Evolutionary conservation across 2,329 filamentous ascomycete genomes (phyloP).

Genomic region (Trichoderma guizhouense): DNA sequence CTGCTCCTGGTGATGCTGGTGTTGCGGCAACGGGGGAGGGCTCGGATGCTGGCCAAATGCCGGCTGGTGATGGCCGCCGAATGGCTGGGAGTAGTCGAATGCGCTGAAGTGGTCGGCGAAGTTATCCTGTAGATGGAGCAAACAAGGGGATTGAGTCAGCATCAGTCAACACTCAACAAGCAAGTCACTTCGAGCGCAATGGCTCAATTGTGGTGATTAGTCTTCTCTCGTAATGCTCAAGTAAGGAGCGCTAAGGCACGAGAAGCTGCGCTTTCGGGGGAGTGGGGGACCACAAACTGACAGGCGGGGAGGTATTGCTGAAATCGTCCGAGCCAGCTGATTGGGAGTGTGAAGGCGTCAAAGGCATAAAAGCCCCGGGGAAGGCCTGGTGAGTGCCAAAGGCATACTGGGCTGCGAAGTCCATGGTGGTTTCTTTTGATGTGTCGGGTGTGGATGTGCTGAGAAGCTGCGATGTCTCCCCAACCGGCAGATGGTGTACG

Average conservation of each 20-base stretch:
- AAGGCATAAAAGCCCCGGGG: slow-evolving; percentile 49
- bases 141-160: slow-evolving; percentile 4
- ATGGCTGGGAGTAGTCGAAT: slow-evolving; percentile 43
- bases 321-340: slow-evolving; percentile 55
- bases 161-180: background rate
- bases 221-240: slow-evolving; percentile 33
- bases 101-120: slow-evolving; percentile 47
- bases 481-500: background rate
- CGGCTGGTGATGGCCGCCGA: slow-evolving; percentile 36
- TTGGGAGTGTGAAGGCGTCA: slow-evolving; percentile 55
- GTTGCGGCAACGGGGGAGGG: background rate
- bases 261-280: slow-evolving; percentile 20
- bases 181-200: background rate
- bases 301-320: slow-evolving; percentile 52
- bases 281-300: slow-evolving; percentile 39
- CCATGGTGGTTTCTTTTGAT: slow-evolving; percentile 37
- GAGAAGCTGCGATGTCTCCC: background rate
- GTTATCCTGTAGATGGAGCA: slow-evolving; percentile 42
- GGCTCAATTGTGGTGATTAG: slow-evolving; percentile 9
- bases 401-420: slow-evolving; percentile 48
- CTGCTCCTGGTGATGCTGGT: slow-evolving; percentile 23
- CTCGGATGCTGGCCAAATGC: slow-evolving; percentile 28
- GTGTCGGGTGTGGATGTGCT: background rate
- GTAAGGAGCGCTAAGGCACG: slow-evolving; percentile 29
- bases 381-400: slow-evolving; percentile 48